A percentile compares a stretch with the other conserved stretches of the same genome.
Evolutionary conservation across 2,329 filamentous ascomycete species (phyloP).

Genomic region (Orbilia blumenaviensis): DNA sequence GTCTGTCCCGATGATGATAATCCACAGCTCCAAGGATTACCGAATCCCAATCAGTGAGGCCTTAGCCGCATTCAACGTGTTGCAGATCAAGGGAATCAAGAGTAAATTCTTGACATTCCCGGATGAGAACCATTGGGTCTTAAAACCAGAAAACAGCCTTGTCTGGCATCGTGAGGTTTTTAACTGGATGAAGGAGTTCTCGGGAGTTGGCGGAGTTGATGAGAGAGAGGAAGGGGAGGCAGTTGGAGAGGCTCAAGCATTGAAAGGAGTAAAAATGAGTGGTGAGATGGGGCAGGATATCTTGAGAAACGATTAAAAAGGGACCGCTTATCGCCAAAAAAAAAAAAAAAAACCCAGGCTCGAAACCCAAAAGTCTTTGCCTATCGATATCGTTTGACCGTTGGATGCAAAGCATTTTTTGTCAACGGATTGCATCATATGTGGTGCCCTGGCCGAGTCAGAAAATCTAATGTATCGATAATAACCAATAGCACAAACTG

Average conservation of each 20-base stretch:
- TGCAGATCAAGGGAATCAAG: constrained; percentile 78
- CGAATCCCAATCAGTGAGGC: constrained; percentile 86
- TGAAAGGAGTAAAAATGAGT: constrained; percentile 11
- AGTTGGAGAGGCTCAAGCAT: constrained; percentile 6
- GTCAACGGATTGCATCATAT: no score
- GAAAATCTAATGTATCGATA: no score
- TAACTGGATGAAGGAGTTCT: constrained; percentile 67
- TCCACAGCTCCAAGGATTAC: constrained; percentile 92
- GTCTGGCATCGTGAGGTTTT: constrained; percentile 90
- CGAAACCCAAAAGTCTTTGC: background rate
- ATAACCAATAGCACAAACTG: no score
- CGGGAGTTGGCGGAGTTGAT: constrained; percentile 1
- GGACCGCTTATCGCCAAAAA: background rate
- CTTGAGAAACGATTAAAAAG: constrained; percentile 23
- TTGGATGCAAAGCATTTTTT: no score
- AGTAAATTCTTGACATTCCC: constrained; percentile 84
- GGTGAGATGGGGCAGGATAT: constrained; percentile 23
- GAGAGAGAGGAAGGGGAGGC: constrained; percentile 21
- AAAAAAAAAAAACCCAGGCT: no score
- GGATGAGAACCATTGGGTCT: constrained; percentile 81
- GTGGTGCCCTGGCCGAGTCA: no score
- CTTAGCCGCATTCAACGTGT: constrained; percentile 82
- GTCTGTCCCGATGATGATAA: constrained; percentile 86
- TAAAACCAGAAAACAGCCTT: constrained; percentile 89
- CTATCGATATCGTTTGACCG: background rate